Evolutionary conservation across 2,329 filamentous ascomycete genomes (phyloP), one percentile per base, ranked within the genome.

Genomic region (Dothistroma septosporum): DNA sequence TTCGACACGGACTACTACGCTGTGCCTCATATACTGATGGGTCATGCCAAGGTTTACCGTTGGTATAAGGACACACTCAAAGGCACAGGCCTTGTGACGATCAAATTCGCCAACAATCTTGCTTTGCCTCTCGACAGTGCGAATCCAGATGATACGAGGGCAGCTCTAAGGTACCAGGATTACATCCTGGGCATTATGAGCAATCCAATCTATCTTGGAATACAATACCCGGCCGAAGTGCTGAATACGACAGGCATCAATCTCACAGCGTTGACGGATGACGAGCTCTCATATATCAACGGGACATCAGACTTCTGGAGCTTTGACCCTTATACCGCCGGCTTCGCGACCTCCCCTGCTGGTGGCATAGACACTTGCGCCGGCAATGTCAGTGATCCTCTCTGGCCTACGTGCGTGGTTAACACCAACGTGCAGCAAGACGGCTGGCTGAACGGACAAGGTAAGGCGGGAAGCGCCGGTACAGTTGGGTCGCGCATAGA

Each of bases 61-160:
- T 85, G 80, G 71, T 85, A 85, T 70, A 78, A 81, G 50, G 79
- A 84, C 8, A 79, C 82, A 22, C 74, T 85, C 33, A 76, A 79
- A 2, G 82, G 80, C 24, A 76, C 72, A 0, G 83, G 82, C 0
- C 78, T 78, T 58, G 76, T 85, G 8, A 76, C 78, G 0, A 68
- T 83, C 61, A 84, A 83, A 66, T 76, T 81, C 60, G 79, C 77
- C 63, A 70, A 75, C 63, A 76, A 75, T 61, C 71, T 75, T 33
- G 74, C 71, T 8, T 69, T 75, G 3, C 74, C 75, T 4, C 71
- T 67, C n/a, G 64, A 76, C 47, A 71, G 72, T 4, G 59, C 75
- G 70, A 77, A 76, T 35, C 61, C 75, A 4, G 73, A 70, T 0
- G 78, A 83, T 53, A 72, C 82, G 1, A 73, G 76, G 16, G 80